These are phyloP conservation scores for Lichtheimia ramosa DNA, from an alignment of 371 early-diverging fungal genomes.

Conservation along the genomic window DNA sequence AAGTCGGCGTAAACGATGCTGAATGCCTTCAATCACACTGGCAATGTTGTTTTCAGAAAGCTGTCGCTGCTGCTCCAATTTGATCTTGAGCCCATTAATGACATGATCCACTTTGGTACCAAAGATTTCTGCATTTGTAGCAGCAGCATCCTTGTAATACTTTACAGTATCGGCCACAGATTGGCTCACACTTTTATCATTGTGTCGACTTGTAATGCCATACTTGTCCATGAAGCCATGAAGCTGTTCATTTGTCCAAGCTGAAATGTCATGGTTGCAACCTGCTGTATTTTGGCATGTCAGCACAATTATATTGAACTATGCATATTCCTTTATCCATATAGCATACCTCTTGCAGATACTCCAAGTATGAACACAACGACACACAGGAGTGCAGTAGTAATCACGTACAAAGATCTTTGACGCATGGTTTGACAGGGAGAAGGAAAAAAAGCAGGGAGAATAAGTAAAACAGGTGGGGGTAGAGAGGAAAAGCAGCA, in stretches of 20 bases:
- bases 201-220: constrained; percentile 30
- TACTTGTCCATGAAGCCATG: constrained; percentile 34
- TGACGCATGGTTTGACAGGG: constrained; percentile 2
- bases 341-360: constrained; percentile 6
- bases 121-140: constrained; percentile 29
- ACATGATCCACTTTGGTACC: constrained; percentile 30
- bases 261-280: constrained; percentile 14
- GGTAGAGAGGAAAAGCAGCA: background rate
- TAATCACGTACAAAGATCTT: constrained; percentile 1
- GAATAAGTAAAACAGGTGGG: constrained; percentile 1
- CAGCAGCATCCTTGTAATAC: constrained; percentile 37
- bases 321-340: background rate
- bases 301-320: background rate
- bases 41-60: constrained; percentile 23
- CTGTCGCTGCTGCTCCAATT: constrained; percentile 31
- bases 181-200: constrained; percentile 9
- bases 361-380: background rate
- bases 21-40: constrained; percentile 20
- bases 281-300: background rate
- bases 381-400: background rate
- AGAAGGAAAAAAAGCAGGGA: background rate
- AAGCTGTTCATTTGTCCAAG: constrained; percentile 37
- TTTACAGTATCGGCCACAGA: constrained; percentile 27
- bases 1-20: constrained; percentile 35
- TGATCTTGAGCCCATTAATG: constrained; percentile 28